A percentile compares a stretch with the other conserved stretches of the same genome.
Conservation (phyloP, 805 yeast species). For the Pachysolen tannophilus region DNA sequence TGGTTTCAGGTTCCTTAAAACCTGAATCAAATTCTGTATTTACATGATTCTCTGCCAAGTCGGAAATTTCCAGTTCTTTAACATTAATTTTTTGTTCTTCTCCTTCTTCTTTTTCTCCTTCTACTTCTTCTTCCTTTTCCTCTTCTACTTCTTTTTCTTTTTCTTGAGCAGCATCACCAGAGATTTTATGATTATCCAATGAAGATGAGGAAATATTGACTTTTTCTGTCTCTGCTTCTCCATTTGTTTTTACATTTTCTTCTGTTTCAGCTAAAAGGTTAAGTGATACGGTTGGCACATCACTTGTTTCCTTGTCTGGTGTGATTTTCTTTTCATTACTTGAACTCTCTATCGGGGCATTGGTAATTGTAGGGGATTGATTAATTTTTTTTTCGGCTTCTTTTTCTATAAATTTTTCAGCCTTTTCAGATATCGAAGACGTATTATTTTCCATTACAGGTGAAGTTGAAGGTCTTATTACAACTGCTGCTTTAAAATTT, state of each 20-base stretch:
- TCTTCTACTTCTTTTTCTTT: conserved; percentile 5
- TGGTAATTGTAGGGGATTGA: no score
- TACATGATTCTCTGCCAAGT: no score
- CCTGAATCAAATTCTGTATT: no score
- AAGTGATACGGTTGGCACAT: not conserved
- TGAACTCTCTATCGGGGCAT: no score
- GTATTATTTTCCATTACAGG: no score
- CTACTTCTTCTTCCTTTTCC: conserved; percentile 8
- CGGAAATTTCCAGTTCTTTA: not conserved
- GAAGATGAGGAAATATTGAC: no score
- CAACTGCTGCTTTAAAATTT: no score
- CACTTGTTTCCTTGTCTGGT: not conserved
- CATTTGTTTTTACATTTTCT: not conserved
- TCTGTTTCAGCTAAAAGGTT: not conserved
- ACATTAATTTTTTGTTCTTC: not conserved
- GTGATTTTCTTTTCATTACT: not conserved
- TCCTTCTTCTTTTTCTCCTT: conserved; percentile 1
- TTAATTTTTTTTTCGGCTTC: no score
- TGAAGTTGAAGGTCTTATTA: no score
- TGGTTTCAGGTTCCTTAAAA: not conserved
- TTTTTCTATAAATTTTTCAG: no score
- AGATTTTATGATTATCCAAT: no score
- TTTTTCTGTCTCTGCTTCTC: not conserved
- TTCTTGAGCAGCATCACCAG: not conserved
- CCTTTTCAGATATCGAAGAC: no score